Conservation (phyloP, 768 basidiomycete genomes). For the Pisolithus microcarpus region DNA sequence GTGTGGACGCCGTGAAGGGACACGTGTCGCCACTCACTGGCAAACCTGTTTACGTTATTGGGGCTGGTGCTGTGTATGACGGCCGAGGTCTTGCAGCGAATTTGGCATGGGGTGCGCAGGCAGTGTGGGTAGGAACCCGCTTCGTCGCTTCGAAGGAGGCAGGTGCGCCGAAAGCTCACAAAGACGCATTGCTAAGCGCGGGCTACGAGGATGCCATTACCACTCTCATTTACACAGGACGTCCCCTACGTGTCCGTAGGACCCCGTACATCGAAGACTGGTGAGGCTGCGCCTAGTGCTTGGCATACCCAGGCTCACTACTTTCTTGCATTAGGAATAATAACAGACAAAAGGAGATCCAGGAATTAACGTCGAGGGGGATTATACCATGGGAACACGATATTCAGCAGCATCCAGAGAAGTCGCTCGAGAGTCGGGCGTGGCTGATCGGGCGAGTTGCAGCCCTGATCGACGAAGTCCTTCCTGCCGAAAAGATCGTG, state of each 20-base stretch:
- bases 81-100: conserved; percentile 85
- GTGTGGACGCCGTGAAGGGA: conserved; percentile 77
- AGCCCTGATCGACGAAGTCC: conserved; percentile 63
- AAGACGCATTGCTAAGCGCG: conserved; percentile 65
- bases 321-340: conserved; percentile 46
- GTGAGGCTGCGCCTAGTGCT: conserved; percentile 30
- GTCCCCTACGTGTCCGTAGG: conserved; percentile 78
- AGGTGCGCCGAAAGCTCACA: conserved; percentile 76
- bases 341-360: conserved; percentile 75
- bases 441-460: conserved; percentile 87
- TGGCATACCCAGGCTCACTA: background rate
- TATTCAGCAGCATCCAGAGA: conserved; percentile 75
- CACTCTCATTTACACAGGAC: conserved; percentile 86
- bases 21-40: conserved; percentile 75
- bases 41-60: conserved; percentile 78
- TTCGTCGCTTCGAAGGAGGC: conserved; percentile 83
- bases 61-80: conserved; percentile 88
- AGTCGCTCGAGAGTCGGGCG: conserved; percentile 52
- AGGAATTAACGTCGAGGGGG: conserved; percentile 76
- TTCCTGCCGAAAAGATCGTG: conserved; percentile 77
- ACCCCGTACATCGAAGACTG: conserved; percentile 84
- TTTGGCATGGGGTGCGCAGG: conserved; percentile 83
- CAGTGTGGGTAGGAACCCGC: conserved; percentile 83
- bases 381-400: conserved; percentile 70
- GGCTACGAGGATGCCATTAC: conserved; percentile 73